Percentiles rank a stretch among this genome's conserved stretches.
phyloP scores from a whole-genome alignment of 2,329 filamentous ascomycete species.

The Aureobasidium zeae region DNA sequence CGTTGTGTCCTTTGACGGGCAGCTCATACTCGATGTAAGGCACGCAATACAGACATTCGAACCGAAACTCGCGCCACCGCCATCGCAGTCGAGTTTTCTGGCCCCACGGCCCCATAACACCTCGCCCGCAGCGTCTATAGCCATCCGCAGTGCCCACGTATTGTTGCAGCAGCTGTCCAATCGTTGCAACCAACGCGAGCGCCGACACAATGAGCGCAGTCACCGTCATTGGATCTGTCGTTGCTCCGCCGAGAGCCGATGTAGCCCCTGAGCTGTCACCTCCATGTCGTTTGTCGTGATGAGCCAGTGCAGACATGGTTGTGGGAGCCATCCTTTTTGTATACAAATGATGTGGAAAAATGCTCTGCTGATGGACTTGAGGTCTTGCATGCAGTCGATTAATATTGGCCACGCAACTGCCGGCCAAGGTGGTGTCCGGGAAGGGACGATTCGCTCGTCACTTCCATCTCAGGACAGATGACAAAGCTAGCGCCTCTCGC shows the following conservation, averaged over 20 bases:
- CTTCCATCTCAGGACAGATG: no score
- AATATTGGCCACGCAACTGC: background rate
- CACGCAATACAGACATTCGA: slow-evolving; percentile 10
- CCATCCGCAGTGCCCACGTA: slow-evolving; percentile 11
- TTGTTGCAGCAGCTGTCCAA: slow-evolving; percentile 4
- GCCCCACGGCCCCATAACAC: slow-evolving; percentile 12
- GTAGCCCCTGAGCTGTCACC: background rate
- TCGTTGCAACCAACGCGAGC: slow-evolving; percentile 2
- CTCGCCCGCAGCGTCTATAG: background rate
- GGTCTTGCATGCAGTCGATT: background rate
- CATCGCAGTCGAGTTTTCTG: slow-evolving; percentile 2
- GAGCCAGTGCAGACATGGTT: background rate
- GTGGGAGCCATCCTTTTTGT: slow-evolving; percentile 7
- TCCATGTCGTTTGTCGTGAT: slow-evolving; percentile 2
- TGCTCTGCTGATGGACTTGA: background rate
- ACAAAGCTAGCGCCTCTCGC: no score
- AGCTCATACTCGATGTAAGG: background rate
- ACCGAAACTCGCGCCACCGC: slow-evolving; percentile 12
- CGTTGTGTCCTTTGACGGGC: background rate
- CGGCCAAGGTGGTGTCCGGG: no score
- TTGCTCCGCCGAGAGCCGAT: background rate
- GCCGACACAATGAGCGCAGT: background rate
- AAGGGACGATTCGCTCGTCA: background rate
- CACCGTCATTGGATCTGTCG: background rate
- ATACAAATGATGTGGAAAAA: background rate